A percentile compares a stretch with the other conserved stretches of the same genome.
These are phyloP conservation scores for Dendrocalamus sinicus DNA, from an alignment of 176 grass and related monocot genomes.

Conservation along the genomic window DNA sequence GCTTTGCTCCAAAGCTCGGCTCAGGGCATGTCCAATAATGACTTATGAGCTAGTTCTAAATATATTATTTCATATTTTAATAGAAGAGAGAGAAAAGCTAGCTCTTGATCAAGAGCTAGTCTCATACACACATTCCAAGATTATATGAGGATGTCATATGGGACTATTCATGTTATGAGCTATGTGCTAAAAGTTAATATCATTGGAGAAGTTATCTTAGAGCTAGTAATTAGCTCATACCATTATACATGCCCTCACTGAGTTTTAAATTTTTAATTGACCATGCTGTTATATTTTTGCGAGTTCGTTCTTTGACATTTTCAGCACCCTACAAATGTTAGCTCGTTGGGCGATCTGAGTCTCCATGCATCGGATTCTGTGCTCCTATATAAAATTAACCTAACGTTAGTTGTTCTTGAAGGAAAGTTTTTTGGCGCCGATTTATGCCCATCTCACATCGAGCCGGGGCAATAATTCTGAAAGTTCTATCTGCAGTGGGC, in stretches of 20 bases:
- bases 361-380: not conserved
- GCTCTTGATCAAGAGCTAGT: too few relatives aligned
- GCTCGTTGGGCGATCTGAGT: not conserved
- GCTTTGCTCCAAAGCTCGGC: not conserved
- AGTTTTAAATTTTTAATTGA: slow-evolving; percentile 29
- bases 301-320: slow-evolving; percentile 36
- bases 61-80: too few relatives aligned
- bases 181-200: too few relatives aligned
- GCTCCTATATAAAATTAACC: not conserved
- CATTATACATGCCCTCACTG: too few relatives aligned
- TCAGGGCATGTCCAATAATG: too few relatives aligned
- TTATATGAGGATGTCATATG: too few relatives aligned
- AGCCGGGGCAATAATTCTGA: not conserved
- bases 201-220: too few relatives aligned
- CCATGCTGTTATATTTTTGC: slow-evolving; percentile 9
- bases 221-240: too few relatives aligned
- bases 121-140: too few relatives aligned
- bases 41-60: too few relatives aligned
- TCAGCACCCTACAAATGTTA: not conserved
- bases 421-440: slow-evolving; percentile 1
- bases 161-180: too few relatives aligned
- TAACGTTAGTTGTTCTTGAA: slow-evolving; percentile 12
- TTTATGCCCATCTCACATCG: slow-evolving; percentile 35
- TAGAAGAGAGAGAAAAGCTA: too few relatives aligned
- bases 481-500: not conserved